phyloP scores from a whole-genome alignment of 2,329 filamentous ascomycete species.

The Ascochyta lentis region DNA sequence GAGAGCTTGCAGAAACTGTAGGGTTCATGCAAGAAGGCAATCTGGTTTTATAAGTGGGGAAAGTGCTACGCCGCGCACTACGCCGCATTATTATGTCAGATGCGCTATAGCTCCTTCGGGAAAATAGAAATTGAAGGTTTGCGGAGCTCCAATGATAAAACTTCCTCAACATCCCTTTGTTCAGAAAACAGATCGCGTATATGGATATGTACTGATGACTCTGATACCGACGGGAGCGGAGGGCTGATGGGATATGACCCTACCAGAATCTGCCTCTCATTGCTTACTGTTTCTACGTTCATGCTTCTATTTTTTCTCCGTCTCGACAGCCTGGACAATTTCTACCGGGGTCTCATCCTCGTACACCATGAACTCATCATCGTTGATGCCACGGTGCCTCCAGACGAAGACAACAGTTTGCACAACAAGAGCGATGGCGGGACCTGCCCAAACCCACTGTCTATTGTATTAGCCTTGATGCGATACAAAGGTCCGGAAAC shows the following conservation, averaged over 20 bases:
- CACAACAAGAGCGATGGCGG: conserved; percentile 56
- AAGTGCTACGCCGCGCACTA: too few species aligned
- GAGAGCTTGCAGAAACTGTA: too few species aligned
- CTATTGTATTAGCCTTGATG: neutral
- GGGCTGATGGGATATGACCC: neutral
- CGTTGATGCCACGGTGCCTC: conserved; percentile 55
- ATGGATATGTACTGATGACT: too few species aligned
- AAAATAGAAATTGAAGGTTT: too few species aligned
- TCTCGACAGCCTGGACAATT: conserved; percentile 1
- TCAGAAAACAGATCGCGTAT: too few species aligned
- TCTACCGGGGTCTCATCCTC: conserved; percentile 7
- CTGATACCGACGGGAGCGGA: too few species aligned
- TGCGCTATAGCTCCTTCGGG: too few species aligned
- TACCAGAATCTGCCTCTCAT: neutral
- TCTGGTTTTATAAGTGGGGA: too few species aligned
- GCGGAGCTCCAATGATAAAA: too few species aligned
- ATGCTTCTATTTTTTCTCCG: neutral
- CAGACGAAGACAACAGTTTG: conserved; percentile 59
- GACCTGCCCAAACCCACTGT: conserved; percentile 57
- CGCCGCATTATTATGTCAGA: too few species aligned
- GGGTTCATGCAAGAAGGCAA: too few species aligned
- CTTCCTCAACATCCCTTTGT: too few species aligned
- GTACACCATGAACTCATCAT: conserved; percentile 54
- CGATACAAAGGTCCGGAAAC: neutral
- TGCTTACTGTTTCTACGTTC: neutral